Conservation (phyloP, 257 asterid genomes). For the Solanum boliviense region DNA sequence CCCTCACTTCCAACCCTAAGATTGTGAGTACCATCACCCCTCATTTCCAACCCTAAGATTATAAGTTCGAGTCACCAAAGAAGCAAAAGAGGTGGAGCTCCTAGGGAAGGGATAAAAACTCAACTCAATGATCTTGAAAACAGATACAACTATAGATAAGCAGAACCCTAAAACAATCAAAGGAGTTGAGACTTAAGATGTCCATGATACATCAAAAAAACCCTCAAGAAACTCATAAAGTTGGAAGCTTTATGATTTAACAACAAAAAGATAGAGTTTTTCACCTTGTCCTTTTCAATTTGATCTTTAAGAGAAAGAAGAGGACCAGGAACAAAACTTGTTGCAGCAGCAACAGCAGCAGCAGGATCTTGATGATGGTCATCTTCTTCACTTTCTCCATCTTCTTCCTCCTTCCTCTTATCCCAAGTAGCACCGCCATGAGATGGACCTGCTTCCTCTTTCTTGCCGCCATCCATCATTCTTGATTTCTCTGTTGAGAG, state of each 20-base stretch:
- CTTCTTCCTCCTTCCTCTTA: constrained; percentile 17
- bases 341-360: neutral
- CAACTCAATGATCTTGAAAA: neutral
- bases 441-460: constrained; percentile 46
- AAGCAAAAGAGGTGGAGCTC: neutral
- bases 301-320: constrained; percentile 76
- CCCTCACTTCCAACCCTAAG: neutral
- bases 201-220: neutral
- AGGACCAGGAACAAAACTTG: constrained; percentile 55
- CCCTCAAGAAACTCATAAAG: neutral
- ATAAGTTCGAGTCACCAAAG: neutral
- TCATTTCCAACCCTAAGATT: neutral
- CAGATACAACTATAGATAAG: neutral
- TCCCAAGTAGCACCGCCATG: constrained; percentile 5
- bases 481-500: neutral
- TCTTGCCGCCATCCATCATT: constrained; percentile 25
- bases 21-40: neutral
- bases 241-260: neutral
- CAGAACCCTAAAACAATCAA: neutral
- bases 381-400: constrained; percentile 3
- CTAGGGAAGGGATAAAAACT: neutral
- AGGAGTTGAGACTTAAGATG: neutral
- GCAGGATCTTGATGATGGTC: neutral
- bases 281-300: constrained; percentile 70
- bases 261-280: neutral